These are phyloP conservation scores for Alternaria atra DNA, from an alignment of 2,329 filamentous ascomycete genomes.

Conservation along the genomic window DNA sequence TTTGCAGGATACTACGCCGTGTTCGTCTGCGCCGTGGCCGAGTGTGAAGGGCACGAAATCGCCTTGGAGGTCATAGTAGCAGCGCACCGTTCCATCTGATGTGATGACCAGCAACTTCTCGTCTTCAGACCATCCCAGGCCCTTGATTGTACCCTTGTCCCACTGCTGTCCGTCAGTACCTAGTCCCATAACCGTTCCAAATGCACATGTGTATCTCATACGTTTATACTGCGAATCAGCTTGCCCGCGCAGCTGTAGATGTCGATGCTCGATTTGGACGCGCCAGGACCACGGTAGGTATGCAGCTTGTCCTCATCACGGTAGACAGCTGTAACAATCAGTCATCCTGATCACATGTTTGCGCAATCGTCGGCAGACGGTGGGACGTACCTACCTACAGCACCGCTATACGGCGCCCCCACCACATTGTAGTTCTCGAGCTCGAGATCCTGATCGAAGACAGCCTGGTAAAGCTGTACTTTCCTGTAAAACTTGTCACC, in stretches of 20 bases:
- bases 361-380: slow-evolving; percentile 9
- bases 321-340: slow-evolving; percentile 74
- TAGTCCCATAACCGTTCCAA: slow-evolving; percentile 1
- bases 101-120: slow-evolving; percentile 90
- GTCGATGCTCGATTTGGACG: slow-evolving; percentile 85
- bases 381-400: slow-evolving; percentile 72
- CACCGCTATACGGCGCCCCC: slow-evolving; percentile 91
- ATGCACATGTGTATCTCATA: slow-evolving; percentile 41
- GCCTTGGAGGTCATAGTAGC: slow-evolving; percentile 89
- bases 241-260: slow-evolving; percentile 94
- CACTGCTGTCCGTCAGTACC: slow-evolving; percentile 62
- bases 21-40: slow-evolving; percentile 86
- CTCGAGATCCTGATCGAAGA: slow-evolving; percentile 93
- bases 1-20: slow-evolving; percentile 84
- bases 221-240: slow-evolving; percentile 79
- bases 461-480: slow-evolving; percentile 87
- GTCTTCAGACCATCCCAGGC: slow-evolving; percentile 95
- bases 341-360: slow-evolving; percentile 14
- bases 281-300: slow-evolving; percentile 75
- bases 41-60: slow-evolving; percentile 96
- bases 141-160: slow-evolving; percentile 88
- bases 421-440: slow-evolving; percentile 93
- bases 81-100: slow-evolving; percentile 87
- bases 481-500: slow-evolving; percentile 96
- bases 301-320: slow-evolving; percentile 87